Conservation (phyloP, 2,329 filamentous ascomycete species). For the Colletotrichum kahawae region DNA sequence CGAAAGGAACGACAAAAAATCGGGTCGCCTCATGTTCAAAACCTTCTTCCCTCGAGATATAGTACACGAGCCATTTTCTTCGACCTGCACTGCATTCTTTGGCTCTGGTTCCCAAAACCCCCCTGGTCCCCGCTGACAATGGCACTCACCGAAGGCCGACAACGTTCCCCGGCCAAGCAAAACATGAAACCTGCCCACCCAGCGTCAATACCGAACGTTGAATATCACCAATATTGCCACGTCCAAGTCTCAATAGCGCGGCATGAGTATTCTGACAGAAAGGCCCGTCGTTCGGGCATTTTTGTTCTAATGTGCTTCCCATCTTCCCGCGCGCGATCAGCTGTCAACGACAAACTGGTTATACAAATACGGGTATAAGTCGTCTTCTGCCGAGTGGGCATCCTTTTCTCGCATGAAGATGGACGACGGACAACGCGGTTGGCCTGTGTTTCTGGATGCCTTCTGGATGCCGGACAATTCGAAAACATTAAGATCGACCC, state of each 20-base stretch:
- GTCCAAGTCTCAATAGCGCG: background rate
- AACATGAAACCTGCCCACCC: conserved; percentile 9
- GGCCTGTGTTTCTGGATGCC: background rate
- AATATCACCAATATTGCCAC: conserved; percentile 3
- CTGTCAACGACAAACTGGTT: background rate
- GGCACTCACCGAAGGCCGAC: background rate
- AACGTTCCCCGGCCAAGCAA: background rate
- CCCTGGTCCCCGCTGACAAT: background rate
- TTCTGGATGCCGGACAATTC: background rate
- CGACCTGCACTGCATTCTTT: background rate
- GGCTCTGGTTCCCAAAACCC: background rate
- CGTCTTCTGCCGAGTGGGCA: background rate
- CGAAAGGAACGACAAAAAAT: background rate
- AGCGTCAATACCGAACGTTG: background rate
- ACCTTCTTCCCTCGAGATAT: background rate
- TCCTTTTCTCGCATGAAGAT: background rate
- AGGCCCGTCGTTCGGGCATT: background rate
- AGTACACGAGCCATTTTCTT: background rate
- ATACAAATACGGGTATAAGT: background rate
- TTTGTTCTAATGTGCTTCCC: background rate
- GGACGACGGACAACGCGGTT: background rate
- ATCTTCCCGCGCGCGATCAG: background rate
- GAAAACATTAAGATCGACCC: background rate
- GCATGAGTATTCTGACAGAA: background rate
- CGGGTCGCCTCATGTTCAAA: background rate